Evolutionary conservation across 148 eudicot species (phyloP).

Genomic region (Amaranthus hypochondriacus): DNA sequence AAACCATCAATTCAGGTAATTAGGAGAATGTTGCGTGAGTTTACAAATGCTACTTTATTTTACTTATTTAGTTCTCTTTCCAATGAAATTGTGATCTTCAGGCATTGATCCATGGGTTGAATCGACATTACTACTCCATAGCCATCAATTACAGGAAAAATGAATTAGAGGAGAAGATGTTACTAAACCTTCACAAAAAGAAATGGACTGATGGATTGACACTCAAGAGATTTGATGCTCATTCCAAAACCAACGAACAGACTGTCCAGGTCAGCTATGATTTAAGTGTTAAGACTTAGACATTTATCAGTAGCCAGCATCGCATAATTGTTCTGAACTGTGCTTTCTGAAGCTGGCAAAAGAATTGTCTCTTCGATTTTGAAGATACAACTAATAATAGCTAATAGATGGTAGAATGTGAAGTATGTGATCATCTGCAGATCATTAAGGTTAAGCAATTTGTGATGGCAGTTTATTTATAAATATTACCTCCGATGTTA

Average conservation of each 20-base stretch:
- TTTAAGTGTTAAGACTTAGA: not conserved
- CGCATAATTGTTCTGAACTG: too few relatives aligned
- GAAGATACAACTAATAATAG: too few relatives aligned
- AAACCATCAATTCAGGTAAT: constrained; percentile 94
- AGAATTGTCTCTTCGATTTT: too few relatives aligned
- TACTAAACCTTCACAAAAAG: constrained; percentile 94
- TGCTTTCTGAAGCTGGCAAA: too few relatives aligned
- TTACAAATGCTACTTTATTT: not conserved
- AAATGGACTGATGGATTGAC: constrained; percentile 98
- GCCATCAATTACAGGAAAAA: constrained; percentile 96
- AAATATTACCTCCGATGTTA: too few relatives aligned
- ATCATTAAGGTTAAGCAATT: not conserved
- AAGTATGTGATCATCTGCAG: not conserved
- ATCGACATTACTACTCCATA: constrained; percentile 91
- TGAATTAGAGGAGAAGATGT: constrained; percentile 97
- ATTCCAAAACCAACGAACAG: constrained; percentile 95
- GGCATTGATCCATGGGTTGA: constrained; percentile 96
- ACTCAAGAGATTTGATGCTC: constrained; percentile 82
- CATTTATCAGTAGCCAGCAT: not conserved
- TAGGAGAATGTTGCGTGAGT: not conserved
- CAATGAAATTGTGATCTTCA: constrained; percentile 27
- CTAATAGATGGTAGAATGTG: not conserved
- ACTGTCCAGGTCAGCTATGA: constrained; percentile 69
- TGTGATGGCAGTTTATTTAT: too few relatives aligned
- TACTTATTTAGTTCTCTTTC: not conserved